These are phyloP conservation scores for Achaetomium macrosporum DNA, from an alignment of 2,329 filamentous ascomycete genomes.

Conservation along the genomic window DNA sequence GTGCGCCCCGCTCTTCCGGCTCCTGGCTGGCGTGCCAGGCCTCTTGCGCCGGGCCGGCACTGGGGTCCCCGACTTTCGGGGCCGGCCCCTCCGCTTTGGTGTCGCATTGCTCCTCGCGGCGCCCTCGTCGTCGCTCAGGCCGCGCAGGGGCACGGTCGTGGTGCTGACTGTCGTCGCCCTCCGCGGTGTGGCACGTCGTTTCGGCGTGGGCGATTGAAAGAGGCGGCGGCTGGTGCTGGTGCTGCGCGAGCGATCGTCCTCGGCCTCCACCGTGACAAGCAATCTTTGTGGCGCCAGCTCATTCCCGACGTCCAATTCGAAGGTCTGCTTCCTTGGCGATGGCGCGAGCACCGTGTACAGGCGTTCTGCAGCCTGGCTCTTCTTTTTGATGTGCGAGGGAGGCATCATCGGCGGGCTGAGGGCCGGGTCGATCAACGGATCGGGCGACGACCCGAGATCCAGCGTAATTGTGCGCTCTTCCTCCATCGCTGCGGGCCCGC, in stretches of 20 bases:
- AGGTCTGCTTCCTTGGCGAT: slow-evolving; percentile 52
- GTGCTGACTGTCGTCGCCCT: slow-evolving; percentile 37
- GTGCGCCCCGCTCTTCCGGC: slow-evolving; percentile 2
- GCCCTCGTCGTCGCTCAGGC: slow-evolving; percentile 38
- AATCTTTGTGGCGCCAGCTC: slow-evolving; percentile 46
- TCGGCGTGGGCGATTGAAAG: slow-evolving; percentile 41
- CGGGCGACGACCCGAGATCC: slow-evolving; percentile 46
- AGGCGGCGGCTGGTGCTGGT: slow-evolving; percentile 34
- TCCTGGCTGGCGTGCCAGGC: slow-evolving; percentile 37
- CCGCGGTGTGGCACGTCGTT: slow-evolving; percentile 25
- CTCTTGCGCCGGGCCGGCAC: slow-evolving; percentile 38
- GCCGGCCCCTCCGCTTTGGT: slow-evolving; percentile 41
- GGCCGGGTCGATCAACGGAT: slow-evolving; percentile 42
- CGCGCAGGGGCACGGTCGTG: slow-evolving; percentile 44
- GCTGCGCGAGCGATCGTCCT: slow-evolving; percentile 30
- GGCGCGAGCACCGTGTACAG: slow-evolving; percentile 32
- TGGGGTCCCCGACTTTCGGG: slow-evolving; percentile 49
- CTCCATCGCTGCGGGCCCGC: slow-evolving; percentile 12
- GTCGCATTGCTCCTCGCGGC: slow-evolving; percentile 28
- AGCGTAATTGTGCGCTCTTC: slow-evolving; percentile 27
- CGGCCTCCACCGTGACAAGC: slow-evolving; percentile 51
- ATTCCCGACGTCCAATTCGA: slow-evolving; percentile 51
- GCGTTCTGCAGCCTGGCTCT: slow-evolving; percentile 37
- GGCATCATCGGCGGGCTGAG: slow-evolving; percentile 33
- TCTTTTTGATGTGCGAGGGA: slow-evolving; percentile 36